These are phyloP conservation scores for Coccomyxa sp. DNA, from an alignment of 139 green algal genomes.

Conservation along the genomic window DNA sequence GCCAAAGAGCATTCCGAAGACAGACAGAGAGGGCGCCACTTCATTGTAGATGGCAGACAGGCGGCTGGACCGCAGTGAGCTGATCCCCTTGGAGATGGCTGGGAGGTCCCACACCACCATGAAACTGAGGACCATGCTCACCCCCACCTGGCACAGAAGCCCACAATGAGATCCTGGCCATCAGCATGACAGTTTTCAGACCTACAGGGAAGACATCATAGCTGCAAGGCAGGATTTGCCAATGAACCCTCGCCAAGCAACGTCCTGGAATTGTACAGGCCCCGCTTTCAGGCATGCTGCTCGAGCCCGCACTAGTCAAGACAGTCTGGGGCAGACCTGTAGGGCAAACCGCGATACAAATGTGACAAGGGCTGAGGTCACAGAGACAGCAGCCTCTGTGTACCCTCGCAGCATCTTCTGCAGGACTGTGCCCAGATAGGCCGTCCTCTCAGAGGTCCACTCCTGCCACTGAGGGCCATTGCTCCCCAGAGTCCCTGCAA, in stretches of 20 bases:
- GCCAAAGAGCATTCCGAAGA: constrained; percentile 85
- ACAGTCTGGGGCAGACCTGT: constrained; percentile 60
- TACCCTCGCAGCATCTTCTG: constrained; percentile 77
- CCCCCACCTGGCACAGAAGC: constrained; percentile 67
- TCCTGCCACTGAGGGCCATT: constrained; percentile 17
- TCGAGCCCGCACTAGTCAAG: too few species aligned
- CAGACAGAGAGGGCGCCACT: constrained; percentile 72
- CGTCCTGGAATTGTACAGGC: too few species aligned
- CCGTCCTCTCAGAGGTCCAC: constrained; percentile 61
- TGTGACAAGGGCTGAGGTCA: constrained; percentile 69
- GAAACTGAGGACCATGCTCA: constrained; percentile 89
- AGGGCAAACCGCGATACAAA: constrained; percentile 78
- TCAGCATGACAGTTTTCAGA: too few species aligned
- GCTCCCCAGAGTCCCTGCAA: not conserved
- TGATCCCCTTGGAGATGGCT: constrained; percentile 60
- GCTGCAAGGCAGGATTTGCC: not conserved
- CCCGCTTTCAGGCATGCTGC: too few species aligned
- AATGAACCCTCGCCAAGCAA: too few species aligned
- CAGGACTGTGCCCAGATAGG: constrained; percentile 68
- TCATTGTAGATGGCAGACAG: constrained; percentile 82
- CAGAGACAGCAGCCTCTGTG: constrained; percentile 75
- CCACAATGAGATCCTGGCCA: too few species aligned
- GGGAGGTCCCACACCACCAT: constrained; percentile 93
- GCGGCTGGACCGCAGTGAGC: constrained; percentile 54
- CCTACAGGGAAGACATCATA: not conserved